These are phyloP conservation scores for Penicillium parvum DNA, from an alignment of 495 filamentous ascomycete species.

Conservation along the genomic window DNA sequence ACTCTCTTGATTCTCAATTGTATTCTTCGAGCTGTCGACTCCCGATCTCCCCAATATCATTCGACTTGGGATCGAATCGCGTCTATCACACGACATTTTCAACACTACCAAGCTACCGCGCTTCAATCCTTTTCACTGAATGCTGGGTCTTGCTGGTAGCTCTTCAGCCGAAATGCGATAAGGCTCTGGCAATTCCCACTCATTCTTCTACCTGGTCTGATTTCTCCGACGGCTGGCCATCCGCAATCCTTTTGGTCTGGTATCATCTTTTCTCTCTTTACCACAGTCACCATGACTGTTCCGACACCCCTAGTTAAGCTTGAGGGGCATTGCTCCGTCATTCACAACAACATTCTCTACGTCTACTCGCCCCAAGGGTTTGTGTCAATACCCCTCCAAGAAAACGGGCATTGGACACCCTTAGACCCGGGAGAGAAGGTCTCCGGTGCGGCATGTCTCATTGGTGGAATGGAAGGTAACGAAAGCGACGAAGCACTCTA, in stretches of 20 bases:
- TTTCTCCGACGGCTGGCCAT: slow-evolving; percentile 29
- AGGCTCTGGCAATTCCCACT: slow-evolving; percentile 41
- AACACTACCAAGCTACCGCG: background rate
- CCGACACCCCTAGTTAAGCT: slow-evolving; percentile 63
- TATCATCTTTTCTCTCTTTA: slow-evolving; percentile 16
- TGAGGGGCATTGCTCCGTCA: slow-evolving; percentile 73
- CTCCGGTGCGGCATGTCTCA: slow-evolving; percentile 72
- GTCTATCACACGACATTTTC: background rate
- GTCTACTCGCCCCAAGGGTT: slow-evolving; percentile 73
- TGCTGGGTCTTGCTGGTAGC: slow-evolving; percentile 1
- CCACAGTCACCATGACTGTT: slow-evolving; percentile 49
- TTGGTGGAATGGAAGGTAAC: slow-evolving; percentile 48
- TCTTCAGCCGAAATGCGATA: slow-evolving; percentile 33
- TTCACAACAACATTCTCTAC: slow-evolving; percentile 82
- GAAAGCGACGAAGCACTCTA: slow-evolving; percentile 65
- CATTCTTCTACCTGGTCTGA: slow-evolving; percentile 15
- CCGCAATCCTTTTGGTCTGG: slow-evolving; percentile 30
- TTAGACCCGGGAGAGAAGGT: slow-evolving; percentile 60
- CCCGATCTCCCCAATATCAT: background rate
- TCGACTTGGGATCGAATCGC: background rate
- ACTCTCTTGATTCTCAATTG: too few relatives aligned
- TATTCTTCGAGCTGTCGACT: slow-evolving; percentile 1
- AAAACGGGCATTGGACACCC: slow-evolving; percentile 66
- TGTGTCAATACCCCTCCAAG: slow-evolving; percentile 61
- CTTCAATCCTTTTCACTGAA: slow-evolving; percentile 3